Conservation (phyloP, 371 early-diverging fungal genomes). For the Lichtheimia corymbifera region DNA sequence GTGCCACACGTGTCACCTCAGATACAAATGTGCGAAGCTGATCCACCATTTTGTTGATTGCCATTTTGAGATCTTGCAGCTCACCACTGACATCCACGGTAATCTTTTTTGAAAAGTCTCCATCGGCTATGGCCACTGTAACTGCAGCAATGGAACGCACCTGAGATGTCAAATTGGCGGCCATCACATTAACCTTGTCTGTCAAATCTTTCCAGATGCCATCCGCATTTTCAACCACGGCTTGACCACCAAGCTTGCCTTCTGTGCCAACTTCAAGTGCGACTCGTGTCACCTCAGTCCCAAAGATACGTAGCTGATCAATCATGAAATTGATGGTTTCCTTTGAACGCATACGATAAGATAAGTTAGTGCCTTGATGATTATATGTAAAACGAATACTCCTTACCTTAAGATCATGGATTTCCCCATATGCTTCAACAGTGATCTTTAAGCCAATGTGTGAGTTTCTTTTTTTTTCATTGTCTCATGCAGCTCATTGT, state of each 20-base stretch:
- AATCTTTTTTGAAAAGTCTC: conserved; percentile 51
- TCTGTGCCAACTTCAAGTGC: conserved; percentile 57
- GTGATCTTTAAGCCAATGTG: conserved; percentile 13
- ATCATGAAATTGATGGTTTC: conserved; percentile 30
- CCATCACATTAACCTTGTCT: conserved; percentile 66
- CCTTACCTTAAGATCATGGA: conserved; percentile 29
- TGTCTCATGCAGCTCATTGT: too few relatives aligned
- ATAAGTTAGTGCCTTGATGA: too few relatives aligned
- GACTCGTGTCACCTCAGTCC: conserved; percentile 48
- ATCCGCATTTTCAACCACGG: conserved; percentile 49
- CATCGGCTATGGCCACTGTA: conserved; percentile 59
- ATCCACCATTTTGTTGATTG: conserved; percentile 43
- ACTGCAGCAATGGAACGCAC: conserved; percentile 62
- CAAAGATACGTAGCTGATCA: conserved; percentile 36
- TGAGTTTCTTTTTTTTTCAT: too few relatives aligned
- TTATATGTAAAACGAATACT: too few relatives aligned
- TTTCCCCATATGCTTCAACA: conserved; percentile 54
- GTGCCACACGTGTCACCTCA: conserved; percentile 54
- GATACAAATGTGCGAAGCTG: conserved; percentile 57
- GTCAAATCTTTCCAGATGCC: conserved; percentile 72
- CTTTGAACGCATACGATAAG: not conserved
- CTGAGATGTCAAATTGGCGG: conserved; percentile 61
- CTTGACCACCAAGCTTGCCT: conserved; percentile 54
- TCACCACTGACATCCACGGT: conserved; percentile 41
- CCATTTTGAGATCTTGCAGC: conserved; percentile 40